Base-by-base conservation (phyloP, 352 stramenopile genomes). In the Pythium coloratum region DNA sequence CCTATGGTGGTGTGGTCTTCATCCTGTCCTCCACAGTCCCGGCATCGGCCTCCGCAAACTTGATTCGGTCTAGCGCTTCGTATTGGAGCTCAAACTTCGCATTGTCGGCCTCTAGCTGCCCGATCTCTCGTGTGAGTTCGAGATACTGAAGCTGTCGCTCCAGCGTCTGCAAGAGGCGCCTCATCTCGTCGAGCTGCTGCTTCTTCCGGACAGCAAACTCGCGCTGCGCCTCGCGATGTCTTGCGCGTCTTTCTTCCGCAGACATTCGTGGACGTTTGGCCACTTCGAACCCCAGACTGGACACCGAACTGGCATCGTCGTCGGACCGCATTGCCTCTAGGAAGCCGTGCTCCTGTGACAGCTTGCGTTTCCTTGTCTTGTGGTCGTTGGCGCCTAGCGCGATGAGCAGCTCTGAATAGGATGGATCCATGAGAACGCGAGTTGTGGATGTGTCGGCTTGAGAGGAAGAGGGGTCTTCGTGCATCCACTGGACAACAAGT, bases 171-270 rank as follows among this genome's bases (percentile, higher is more conserved):
- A 62, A 26, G 36, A 54, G 36, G 6, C 28, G 30, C 5, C 56
- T n/a, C 56, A 62, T 38, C 14, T 47, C 56, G 36, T 34, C 56
- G 18, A 62, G 36, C 24, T 54, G 56, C 6, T 26, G 38, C 36
- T 54, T 38, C 56, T 62, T 62, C 2, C 56, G 56, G 12, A 54
- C 42, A 12, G 42, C 42, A 12, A 62, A 62, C 28, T 62, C 34
- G 42, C 56, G 56, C 28, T 62, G 56, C 16, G 42, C 56, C 18
- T 62, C 56, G 0, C 56, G 18, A 40, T 62, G 56, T 2, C 56
- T 36, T 26, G 42, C 42, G 3, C 42, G 36, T 8, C 56, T 40
- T 28, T 62, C 38, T 12, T 62, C 56, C 2, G 42, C 20, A 5
- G 38, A 54, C 56, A 62, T 62, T 7, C 36, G 56, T 6, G 20